Conservation (phyloP, 805 yeast genomes). For the Yueomyces sp. region DNA sequence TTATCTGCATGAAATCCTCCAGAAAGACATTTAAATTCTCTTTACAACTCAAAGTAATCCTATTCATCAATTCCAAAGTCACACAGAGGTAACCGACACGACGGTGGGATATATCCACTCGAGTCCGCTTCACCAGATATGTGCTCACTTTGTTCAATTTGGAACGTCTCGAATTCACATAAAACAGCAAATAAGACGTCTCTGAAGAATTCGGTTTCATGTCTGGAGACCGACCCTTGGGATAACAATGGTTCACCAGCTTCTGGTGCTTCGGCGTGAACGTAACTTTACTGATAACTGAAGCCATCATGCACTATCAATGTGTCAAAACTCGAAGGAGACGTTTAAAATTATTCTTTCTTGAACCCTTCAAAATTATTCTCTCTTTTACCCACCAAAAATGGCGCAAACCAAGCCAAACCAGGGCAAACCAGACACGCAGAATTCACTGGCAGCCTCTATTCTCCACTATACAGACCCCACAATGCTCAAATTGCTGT, state of each 20-base stretch:
- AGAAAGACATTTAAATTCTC: conserved; percentile 82
- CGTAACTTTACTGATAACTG: not conserved
- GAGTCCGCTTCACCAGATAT: conserved; percentile 50
- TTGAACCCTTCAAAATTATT: not conserved
- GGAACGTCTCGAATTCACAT: conserved; percentile 79
- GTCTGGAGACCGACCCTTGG: conserved; percentile 73
- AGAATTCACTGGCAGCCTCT: no score
- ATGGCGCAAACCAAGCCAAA: no score
- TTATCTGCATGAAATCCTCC: conserved; percentile 46
- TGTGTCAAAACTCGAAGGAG: no score
- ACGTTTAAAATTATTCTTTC: not conserved
- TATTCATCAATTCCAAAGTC: conserved; percentile 55
- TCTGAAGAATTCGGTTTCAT: conserved; percentile 90
- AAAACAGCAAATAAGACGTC: conserved; percentile 72
- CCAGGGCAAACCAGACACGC: no score
- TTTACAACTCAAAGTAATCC: conserved; percentile 60
- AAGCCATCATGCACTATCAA: not conserved
- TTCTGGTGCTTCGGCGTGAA: conserved; percentile 79
- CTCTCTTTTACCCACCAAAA: no score
- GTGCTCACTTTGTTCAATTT: conserved; percentile 78
- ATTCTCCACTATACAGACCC: no score
- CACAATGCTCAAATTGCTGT: no score
- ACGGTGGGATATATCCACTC: conserved; percentile 43
- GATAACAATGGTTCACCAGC: conserved; percentile 83
- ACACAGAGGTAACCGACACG: conserved; percentile 75